Base-by-base conservation (phyloP, 768 basidiomycete genomes). In the Amanita rimosa region DNA sequence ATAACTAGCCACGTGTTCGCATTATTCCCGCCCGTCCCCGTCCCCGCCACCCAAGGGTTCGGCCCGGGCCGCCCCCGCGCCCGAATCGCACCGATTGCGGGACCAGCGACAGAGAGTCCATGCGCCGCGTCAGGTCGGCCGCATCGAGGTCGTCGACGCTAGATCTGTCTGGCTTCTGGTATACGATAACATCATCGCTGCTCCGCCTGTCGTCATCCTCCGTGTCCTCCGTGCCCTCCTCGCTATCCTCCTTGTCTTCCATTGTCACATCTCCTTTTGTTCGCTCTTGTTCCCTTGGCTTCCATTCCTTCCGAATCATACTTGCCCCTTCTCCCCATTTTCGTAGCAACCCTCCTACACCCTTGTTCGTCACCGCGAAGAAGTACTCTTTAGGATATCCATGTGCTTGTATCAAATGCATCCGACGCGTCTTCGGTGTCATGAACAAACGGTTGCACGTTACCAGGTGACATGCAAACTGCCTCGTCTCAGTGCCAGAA, bases 351-450 rank as follows among this genome's bases (percentile, higher is more conserved):
- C 83, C 86, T 10, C 88, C 89, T 10, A 92, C 79, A 17, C 92
- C 92, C 60, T 87, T 91, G 65, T 93, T 93, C 13, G 88, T 92
- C 16, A 95, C 83, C 16, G 85, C 78, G 61, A 94, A 95, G 65
- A 90, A 94, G 63, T 84, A 95, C 58, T 92, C 79, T 59, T 88
- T 88, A 4, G 91, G 90, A 59, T 84, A 95, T 44, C 73, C 78
- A 57, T 95, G 92, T 11, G 71, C 77, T 56, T 82, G 73, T 40
- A 94, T 87, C 46, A 95, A 74, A 67, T 94, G 92, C 38, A 86
- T 68, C 19, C 92, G 69, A 14, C 92, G 74, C 13, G 76, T 65
- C 63, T 86, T 90, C 0, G 91, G 92, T 1, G 77, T 82, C 6
- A 65, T 58, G 61, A 92, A 94, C 9, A 71, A 56, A 46, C 76